A percentile compares a stretch with the other conserved stretches of the same genome.
phyloP scores from a whole-genome alignment of 768 basidiomycete species.

The Boletus vermiculosoides region DNA sequence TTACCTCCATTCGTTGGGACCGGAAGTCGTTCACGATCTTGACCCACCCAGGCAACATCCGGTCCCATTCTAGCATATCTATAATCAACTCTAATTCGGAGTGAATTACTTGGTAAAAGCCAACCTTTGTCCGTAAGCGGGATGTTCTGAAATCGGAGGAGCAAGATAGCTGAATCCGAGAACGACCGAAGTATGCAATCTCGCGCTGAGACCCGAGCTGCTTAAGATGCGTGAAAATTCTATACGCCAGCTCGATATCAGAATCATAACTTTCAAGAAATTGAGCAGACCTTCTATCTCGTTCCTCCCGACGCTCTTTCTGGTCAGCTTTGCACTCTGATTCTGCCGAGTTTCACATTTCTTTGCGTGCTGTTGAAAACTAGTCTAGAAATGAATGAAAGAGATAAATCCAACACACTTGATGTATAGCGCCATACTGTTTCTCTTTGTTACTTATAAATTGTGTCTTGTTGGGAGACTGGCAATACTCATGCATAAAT shows the following conservation, averaged over 20 bases:
- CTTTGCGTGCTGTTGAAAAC: neutral
- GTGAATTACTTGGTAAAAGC: neutral
- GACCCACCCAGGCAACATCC: constrained; percentile 4
- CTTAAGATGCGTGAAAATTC: neutral
- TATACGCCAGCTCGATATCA: neutral
- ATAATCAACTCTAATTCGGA: neutral
- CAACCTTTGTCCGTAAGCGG: constrained; percentile 15
- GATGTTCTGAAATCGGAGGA: neutral
- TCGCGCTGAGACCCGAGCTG: too few relatives aligned
- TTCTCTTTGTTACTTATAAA: neutral
- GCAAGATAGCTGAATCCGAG: too few relatives aligned
- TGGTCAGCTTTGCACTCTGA: neutral
- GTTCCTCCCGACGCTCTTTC: neutral
- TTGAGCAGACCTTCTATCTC: neutral
- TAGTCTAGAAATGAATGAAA: neutral
- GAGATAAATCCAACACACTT: neutral
- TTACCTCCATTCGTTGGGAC: neutral
- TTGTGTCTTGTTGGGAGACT: neutral
- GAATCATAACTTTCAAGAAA: neutral
- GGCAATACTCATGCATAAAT: constrained; percentile 8
- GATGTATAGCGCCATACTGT: neutral
- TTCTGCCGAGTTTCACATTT: neutral
- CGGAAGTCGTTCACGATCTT: constrained; percentile 1
- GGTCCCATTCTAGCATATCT: constrained; percentile 8
- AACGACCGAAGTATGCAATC: too few relatives aligned